Base-by-base conservation (phyloP, 1,139 yeast genomes). In the Hansenula sp. region DNA sequence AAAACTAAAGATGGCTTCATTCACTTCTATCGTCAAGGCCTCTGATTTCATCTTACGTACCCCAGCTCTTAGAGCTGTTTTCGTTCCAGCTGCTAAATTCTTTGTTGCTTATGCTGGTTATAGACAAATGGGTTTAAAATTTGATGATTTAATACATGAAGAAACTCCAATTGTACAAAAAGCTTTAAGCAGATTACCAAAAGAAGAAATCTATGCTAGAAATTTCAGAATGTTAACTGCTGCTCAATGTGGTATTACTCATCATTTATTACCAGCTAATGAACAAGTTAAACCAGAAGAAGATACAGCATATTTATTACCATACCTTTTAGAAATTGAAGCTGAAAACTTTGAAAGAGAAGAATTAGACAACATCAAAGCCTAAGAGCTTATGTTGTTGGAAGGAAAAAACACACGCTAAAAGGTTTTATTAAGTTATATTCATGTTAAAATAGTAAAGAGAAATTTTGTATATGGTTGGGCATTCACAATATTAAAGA, bases 291-390 rank as follows among this genome's bases (percentile, higher is more conserved):
- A 80, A 62, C 79, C 90, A 29, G 87, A 81, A 61, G 90, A 90
- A 57, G 98, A 92, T 69, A 73, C 72, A 46, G 83, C 88, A 56
- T 89, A 87, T 69, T 76, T 92, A 61, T 68, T 86, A 48, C 97
- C 97, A 56, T 86, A 85, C 73, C 73, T 90, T 50, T 77, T 90
- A 62, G 97, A 90, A 72, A 95, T 94, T 48, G 97, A 90, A 71
- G 89, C 88, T 61, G 97, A 88, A 67, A 84, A 82, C 39, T 74
- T 77, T 53, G 98, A 90, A 73, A 87, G 84, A 71, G 79, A 75
- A 49, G 95, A 84, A 62, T 79, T 92, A 60, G 96, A 90, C 74
- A 84, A 86, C 74, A 74, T 88, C 34, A 37, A 44, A 24, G 42
- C 39, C 25, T 22, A 19, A 14, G n/a, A 11, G 12, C 11, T n/a